Evolutionary conservation across 1,284 basidiomycete genomes (phyloP).

Genomic region (Volvariella surrecta): DNA sequence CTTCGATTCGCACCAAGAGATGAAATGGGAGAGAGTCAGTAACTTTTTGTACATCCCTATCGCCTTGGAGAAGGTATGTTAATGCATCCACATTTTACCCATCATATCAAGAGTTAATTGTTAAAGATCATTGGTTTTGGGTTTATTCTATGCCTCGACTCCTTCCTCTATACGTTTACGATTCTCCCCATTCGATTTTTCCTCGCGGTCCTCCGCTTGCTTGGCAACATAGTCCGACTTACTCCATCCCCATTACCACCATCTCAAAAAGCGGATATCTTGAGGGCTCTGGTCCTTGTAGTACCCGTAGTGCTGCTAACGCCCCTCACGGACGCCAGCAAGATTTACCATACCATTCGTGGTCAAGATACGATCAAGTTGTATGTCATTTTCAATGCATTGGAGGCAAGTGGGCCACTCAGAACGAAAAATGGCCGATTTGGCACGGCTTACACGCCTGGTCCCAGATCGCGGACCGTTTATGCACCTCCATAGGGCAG

Average conservation of each 20-base stretch:
- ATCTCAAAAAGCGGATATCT: conserved; percentile 87
- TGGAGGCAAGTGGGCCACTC: conserved; percentile 57
- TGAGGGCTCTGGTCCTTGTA: conserved; percentile 74
- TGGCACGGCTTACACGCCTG: neutral
- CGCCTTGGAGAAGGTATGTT: conserved; percentile 82
- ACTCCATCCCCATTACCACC: conserved; percentile 57
- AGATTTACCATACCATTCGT: conserved; percentile 98
- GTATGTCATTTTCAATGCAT: conserved; percentile 98
- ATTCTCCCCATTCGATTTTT: conserved; percentile 88
- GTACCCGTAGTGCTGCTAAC: conserved; percentile 71
- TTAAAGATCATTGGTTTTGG: conserved; percentile 86
- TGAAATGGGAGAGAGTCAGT: conserved; percentile 96
- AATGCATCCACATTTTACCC: conserved; percentile 9
- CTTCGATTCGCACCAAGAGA: conserved; percentile 87
- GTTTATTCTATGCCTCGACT: conserved; percentile 90
- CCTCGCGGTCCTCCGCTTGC: conserved; percentile 57
- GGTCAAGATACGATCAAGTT: conserved; percentile 98
- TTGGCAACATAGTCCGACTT: conserved; percentile 42
- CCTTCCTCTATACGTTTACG: conserved; percentile 97
- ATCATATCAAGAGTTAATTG: neutral
- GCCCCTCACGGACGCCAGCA: conserved; percentile 89
- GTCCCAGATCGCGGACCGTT: conserved; percentile 82
- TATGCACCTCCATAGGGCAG: conserved; percentile 96
- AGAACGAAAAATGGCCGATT: neutral
- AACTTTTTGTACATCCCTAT: conserved; percentile 94